A percentile compares a stretch with the other conserved stretches of the same genome.
Conservation (phyloP, 1,284 basidiomycete species). For the Heterobasidion occidentale region DNA sequence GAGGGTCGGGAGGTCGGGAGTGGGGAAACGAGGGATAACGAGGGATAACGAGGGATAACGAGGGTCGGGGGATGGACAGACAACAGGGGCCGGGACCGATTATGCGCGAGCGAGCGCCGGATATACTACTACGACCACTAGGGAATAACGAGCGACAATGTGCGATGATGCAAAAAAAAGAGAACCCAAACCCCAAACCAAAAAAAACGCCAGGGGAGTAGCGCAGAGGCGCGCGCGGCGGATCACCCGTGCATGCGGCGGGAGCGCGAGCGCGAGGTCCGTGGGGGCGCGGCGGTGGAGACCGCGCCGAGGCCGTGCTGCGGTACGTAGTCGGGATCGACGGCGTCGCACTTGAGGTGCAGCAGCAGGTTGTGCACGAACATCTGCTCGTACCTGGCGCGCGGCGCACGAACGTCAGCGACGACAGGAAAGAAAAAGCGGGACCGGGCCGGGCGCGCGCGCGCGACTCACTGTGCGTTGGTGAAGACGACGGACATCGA, state of each 20-base stretch:
- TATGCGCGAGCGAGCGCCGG: no score
- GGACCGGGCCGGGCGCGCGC: neutral
- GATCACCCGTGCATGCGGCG: constrained; percentile 21
- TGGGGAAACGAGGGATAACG: no score
- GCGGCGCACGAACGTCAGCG: no score
- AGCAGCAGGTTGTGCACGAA: constrained; percentile 81
- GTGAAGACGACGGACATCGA: constrained; percentile 82
- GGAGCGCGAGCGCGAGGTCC: constrained; percentile 39
- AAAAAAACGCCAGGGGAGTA: neutral
- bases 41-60: no score
- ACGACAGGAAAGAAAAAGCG: neutral
- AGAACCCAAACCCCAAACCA: neutral
- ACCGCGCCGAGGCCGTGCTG: constrained; percentile 69
- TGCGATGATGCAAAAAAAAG: no score
- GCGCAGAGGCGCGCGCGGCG: no score
- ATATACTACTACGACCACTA: no score
- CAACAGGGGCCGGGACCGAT: no score
- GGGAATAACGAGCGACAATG: no score
- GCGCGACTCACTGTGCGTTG: constrained; percentile 67
- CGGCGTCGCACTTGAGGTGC: constrained; percentile 65
- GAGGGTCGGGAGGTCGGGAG: no score
- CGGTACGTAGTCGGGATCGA: constrained; percentile 71
- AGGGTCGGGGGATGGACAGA: no score
- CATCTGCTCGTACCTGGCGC: constrained; percentile 70
- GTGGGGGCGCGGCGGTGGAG: constrained; percentile 26